Evolutionary conservation across 805 yeast species (phyloP).

Genomic region (Tetrapisispora pingtungensis): DNA sequence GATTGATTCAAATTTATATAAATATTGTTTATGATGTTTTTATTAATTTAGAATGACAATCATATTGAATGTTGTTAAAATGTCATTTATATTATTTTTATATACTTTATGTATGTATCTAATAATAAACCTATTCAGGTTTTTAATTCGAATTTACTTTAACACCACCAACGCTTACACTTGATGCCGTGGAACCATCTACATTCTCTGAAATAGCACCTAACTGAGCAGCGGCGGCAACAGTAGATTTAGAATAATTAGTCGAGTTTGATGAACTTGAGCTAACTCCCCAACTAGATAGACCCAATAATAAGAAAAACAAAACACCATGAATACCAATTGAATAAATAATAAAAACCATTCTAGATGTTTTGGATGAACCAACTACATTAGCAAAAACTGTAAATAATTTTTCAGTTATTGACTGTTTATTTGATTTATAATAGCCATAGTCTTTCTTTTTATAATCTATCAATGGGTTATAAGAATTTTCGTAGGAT

Average conservation of each 20-base stretch:
- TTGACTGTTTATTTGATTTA: constrained; percentile 58
- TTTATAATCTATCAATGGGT: constrained; percentile 77
- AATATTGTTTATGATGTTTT: too few species aligned
- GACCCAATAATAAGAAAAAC: constrained; percentile 49
- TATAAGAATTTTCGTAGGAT: constrained; percentile 65
- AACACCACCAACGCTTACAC: background rate
- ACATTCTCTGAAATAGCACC: background rate
- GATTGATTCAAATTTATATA: too few species aligned
- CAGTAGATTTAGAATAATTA: background rate
- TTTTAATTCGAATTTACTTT: background rate
- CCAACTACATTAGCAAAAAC: constrained; percentile 65
- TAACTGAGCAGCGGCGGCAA: background rate
- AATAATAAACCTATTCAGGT: background rate
- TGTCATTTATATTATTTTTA: too few species aligned
- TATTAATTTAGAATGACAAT: too few species aligned
- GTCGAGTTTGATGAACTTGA: constrained; percentile 8
- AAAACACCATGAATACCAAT: constrained; percentile 64
- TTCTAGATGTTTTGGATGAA: constrained; percentile 61
- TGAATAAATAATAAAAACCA: constrained; percentile 65
- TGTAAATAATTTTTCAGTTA: constrained; percentile 68
- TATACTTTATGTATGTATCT: background rate
- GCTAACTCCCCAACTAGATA: constrained; percentile 37
- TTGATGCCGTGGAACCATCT: background rate
- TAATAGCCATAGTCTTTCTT: constrained; percentile 62
- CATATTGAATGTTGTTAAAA: too few species aligned